Conservation (phyloP, 1,139 yeast genomes). For the Tardiomyces blankii region DNA sequence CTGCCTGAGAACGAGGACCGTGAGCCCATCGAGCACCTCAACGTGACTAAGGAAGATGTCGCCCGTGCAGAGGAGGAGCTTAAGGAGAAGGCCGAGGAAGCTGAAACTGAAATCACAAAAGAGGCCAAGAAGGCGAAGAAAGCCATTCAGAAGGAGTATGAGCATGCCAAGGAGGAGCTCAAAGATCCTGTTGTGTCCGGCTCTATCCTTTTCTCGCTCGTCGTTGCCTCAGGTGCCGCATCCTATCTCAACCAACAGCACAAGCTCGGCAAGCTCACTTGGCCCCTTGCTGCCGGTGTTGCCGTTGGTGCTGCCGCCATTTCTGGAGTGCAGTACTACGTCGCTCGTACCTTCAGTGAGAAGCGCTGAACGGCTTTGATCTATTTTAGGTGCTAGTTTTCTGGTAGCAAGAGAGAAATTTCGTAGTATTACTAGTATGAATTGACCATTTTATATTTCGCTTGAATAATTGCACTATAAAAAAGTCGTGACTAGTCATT, state of each 20-base stretch:
- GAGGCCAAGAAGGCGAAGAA: neutral
- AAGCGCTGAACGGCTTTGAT: no score
- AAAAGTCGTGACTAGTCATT: no score
- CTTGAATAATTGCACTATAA: no score
- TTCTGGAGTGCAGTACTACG: conserved; percentile 5
- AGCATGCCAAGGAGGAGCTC: conserved; percentile 21
- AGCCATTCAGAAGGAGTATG: neutral
- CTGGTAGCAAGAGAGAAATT: no score
- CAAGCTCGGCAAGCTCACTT: conserved; percentile 4
- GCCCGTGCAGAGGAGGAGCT: neutral
- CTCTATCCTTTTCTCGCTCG: conserved; percentile 32
- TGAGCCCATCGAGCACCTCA: conserved; percentile 1
- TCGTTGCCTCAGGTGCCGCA: conserved; percentile 31
- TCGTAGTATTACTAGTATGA: no score
- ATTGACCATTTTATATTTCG: no score
- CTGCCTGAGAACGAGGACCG: conserved; percentile 7
- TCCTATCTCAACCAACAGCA: conserved; percentile 5
- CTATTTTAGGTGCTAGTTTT: no score
- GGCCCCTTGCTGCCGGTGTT: conserved; percentile 7
- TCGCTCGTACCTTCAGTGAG: neutral
- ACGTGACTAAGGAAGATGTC: conserved; percentile 1
- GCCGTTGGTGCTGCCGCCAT: conserved; percentile 5
- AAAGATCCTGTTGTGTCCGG: conserved; percentile 39
- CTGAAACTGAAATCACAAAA: neutral
- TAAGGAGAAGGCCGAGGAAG: neutral